Conservation (phyloP, 129 eudicot genomes). For the Flaveria ramosissima region DNA sequence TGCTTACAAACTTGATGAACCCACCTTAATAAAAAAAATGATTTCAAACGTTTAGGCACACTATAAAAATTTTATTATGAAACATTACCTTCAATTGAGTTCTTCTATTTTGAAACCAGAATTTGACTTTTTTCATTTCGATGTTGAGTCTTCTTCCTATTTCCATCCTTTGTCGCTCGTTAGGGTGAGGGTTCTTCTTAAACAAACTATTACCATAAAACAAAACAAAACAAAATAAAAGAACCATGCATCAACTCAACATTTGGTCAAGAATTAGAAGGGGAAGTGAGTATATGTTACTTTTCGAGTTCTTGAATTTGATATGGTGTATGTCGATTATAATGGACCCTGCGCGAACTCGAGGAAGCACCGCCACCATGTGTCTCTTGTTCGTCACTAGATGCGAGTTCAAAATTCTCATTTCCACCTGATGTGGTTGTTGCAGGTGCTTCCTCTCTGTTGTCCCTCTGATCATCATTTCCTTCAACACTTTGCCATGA, state of each 20-base stretch:
- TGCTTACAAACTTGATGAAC: too few species aligned
- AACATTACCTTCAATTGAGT: conserved; percentile 66
- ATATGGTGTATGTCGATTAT: conserved; percentile 8
- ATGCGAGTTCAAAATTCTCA: neutral
- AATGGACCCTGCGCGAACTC: neutral
- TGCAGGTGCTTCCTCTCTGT: neutral
- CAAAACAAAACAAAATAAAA: neutral
- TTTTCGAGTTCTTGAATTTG: conserved; percentile 25
- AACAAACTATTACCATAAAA: conserved; percentile 41
- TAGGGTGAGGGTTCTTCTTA: conserved; percentile 63
- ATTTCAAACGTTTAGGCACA: too few species aligned
- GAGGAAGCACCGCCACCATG: conserved; percentile 9
- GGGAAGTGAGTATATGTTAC: neutral
- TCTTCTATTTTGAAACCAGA: conserved; percentile 84
- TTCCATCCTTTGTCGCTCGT: conserved; percentile 53
- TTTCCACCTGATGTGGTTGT: neutral
- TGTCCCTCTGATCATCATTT: conserved; percentile 1
- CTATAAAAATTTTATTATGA: too few species aligned
- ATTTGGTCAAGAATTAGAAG: neutral
- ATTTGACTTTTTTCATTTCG: conserved; percentile 57
- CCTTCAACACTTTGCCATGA: conserved; percentile 10
- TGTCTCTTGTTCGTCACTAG: conserved; percentile 7
- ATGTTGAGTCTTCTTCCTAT: conserved; percentile 54
- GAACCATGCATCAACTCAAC: neutral
- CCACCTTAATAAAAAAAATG: too few species aligned